These are phyloP conservation scores for Malus asiatica DNA, from an alignment of 306 rosid species.

Conservation along the genomic window DNA sequence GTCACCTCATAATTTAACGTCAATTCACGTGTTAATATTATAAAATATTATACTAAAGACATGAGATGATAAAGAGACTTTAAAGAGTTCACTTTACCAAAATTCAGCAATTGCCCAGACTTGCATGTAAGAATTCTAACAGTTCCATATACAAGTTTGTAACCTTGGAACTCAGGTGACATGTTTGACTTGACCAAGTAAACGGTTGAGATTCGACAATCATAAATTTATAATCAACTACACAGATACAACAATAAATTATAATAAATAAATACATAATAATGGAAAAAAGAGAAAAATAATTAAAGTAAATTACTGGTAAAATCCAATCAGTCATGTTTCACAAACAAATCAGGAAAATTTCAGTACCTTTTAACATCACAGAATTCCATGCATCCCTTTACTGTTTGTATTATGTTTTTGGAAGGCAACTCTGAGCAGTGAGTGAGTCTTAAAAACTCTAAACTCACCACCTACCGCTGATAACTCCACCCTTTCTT, in stretches of 20 bases:
- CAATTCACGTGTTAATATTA: fast-evolving
- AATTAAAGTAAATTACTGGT: constrained; percentile 22
- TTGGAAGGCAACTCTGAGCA: constrained; percentile 29
- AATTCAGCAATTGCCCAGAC: background rate
- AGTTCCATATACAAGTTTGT: background rate
- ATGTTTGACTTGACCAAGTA: constrained; percentile 15
- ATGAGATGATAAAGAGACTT: fast-evolving
- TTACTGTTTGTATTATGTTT: constrained; percentile 44
- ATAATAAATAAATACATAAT: background rate
- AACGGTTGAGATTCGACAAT: background rate
- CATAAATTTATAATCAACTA: background rate
- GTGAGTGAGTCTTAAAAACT: background rate
- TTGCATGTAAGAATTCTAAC: background rate
- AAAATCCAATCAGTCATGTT: constrained; percentile 26
- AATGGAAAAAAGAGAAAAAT: background rate
- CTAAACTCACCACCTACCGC: constrained; percentile 55
- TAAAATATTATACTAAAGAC: no score
- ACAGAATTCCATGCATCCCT: constrained; percentile 32
- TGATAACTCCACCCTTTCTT: constrained; percentile 68
- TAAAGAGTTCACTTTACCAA: background rate
- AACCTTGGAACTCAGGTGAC: background rate
- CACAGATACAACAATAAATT: constrained; percentile 16
- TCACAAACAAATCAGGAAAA: constrained; percentile 32
- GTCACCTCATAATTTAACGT: no score
- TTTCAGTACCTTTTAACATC: constrained; percentile 14